phyloP scores from a whole-genome alignment of 2,329 filamentous ascomycete species.

The Epichloe typhina region DNA sequence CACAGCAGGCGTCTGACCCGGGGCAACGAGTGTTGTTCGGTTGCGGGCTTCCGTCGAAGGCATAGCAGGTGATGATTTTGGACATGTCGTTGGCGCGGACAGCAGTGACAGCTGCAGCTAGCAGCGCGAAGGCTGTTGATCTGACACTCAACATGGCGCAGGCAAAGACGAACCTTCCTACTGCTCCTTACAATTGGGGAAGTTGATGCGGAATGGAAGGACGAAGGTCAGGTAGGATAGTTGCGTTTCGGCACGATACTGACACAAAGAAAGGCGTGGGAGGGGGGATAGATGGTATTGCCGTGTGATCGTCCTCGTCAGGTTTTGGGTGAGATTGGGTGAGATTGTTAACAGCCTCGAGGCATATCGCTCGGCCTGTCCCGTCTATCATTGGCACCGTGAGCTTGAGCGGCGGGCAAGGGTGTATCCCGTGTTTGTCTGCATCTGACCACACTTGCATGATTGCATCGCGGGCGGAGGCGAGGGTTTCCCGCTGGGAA shows the following conservation, averaged over 20 bases:
- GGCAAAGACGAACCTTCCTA: too few species aligned
- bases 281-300: too few species aligned
- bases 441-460: background rate
- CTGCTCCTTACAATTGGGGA: too few species aligned
- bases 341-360: background rate
- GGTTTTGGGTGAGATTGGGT: background rate
- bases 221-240: background rate
- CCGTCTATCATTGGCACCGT: background rate
- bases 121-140: background rate
- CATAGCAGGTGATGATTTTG: background rate
- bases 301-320: background rate
- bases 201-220: background rate
- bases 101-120: background rate
- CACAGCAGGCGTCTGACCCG: slow-evolving; percentile 3
- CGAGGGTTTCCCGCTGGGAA: background rate
- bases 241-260: too few species aligned
- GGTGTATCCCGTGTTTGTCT: background rate
- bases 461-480: background rate
- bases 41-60: background rate
- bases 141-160: background rate
- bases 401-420: background rate
- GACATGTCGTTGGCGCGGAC: background rate
- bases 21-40: slow-evolving; percentile 1
- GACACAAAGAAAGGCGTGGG: too few species aligned
- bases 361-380: background rate